Evolutionary conservation across 345 rosid genomes (phyloP), one percentile per base, ranked within the genome.

Genomic region (Acer campestre): DNA sequence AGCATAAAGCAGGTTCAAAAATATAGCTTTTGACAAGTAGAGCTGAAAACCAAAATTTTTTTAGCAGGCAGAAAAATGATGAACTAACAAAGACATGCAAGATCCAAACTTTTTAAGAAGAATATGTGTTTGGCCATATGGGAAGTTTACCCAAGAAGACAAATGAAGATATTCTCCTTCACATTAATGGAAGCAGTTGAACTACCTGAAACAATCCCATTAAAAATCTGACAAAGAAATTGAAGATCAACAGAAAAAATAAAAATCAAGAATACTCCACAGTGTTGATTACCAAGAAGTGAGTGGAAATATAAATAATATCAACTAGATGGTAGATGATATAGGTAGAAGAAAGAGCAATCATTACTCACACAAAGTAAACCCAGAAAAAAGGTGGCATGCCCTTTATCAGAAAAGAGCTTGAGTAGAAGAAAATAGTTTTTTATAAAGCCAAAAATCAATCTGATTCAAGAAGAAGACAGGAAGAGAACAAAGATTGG

Each of bases 291-390:
- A 71, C 53, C 61, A 77, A 72, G 67, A 73, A 40, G 7, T 17
- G 75, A 76, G 16, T 11, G n/a, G 55, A 46, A 23, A 51, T 68
- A 68, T 72, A 67, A 76, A 49, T 65, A 81, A 75, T 56, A 77
- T 79, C 82, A 77, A 81, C 73, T 22, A 68, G 70, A 77, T 55
- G 84, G 62, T 67, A 81, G 70, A 77, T 55, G 84, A 67, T 67
- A 81, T 69, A 58, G 75, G 69, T 14, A 62, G 17, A 65, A 64
- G 77, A 72, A 80, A 76, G 64, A 82, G 75, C 68, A 78, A 82
- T 80, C 73, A 86, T 84, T 49, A 67, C 80, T 40, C 53, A 74
- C 87, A 73, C 80, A 62, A 77, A 80, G 46, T 22, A 84, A 84
- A 67, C 59, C 62, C 62, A 70, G 49, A 49, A 70, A 84, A 59